Evolutionary conservation across 2,329 filamentous ascomycete genomes (phyloP).

Genomic region (Colletotrichum paranaense): DNA sequence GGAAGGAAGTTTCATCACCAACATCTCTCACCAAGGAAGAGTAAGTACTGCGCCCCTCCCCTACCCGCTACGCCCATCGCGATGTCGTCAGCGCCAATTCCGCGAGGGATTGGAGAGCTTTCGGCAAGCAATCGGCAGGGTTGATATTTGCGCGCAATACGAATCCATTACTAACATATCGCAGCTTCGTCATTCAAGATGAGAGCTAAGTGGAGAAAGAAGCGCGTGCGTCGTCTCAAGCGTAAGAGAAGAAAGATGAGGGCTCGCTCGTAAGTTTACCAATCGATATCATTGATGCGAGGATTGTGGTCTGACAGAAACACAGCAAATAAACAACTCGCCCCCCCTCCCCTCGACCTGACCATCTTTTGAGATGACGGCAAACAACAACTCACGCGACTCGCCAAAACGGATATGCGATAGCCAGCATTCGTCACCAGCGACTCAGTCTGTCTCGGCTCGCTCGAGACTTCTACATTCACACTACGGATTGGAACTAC

Average conservation of each 20-base stretch:
- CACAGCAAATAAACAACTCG: conserved; percentile 75
- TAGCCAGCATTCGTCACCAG: conserved; percentile 24
- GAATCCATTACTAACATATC: conserved; percentile 2
- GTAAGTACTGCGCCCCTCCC: conserved; percentile 30
- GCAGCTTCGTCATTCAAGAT: conserved; percentile 63
- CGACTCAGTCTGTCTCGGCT: conserved; percentile 34
- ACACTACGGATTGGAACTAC: conserved; percentile 39
- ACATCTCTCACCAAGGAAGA: conserved; percentile 37
- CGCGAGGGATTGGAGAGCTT: neutral
- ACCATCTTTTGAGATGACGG: conserved; percentile 50
- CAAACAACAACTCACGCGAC: conserved; percentile 23
- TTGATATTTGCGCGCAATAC: neutral
- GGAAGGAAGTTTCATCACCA: conserved; percentile 36
- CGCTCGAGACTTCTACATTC: conserved; percentile 35
- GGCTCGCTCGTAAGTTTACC: conserved; percentile 86
- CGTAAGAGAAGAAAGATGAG: conserved; percentile 99
- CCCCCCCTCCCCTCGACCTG: conserved; percentile 64
- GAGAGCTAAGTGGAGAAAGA: conserved; percentile 99
- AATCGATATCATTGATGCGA: neutral
- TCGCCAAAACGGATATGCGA: neutral
- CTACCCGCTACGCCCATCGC: neutral
- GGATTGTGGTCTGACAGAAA: conserved; percentile 44
- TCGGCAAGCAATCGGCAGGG: neutral
- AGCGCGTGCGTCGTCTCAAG: conserved; percentile 99
- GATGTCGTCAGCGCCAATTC: neutral